Evolutionary conservation across 345 rosid species (phyloP), one percentile per base, ranked within the genome.

Genomic region (Anacardium occidentale): DNA sequence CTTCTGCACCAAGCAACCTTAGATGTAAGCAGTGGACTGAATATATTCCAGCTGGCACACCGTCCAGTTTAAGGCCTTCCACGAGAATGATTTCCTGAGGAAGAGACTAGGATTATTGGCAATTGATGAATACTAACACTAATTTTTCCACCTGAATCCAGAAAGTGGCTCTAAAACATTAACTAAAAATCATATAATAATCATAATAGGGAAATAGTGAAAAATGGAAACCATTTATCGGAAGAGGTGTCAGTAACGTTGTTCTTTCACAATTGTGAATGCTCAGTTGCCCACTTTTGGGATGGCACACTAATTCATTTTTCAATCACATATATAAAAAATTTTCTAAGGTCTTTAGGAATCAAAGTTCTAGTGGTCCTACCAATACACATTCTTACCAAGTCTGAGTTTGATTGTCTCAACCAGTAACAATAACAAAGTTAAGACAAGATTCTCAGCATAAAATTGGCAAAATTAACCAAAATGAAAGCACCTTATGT

Each of bases 1-100:
- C 97, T 77, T 90, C 92, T 0, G 93, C 82, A 53, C 91, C 90
- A 64, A 83, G 78, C 86, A 92, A 72, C 72, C 97, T 87, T 55
- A 83, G 70, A 0, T 89, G 93, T 58, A 92, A 83, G 83, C 97
- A 92, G 65, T 90, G 92, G 48, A 92, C 81, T 22, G 81, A 70
- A 81, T 90, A 88, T 22, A 82, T 51, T 76, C 97, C 96, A 13
- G 82, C 75, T 18, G 81, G 85, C 56, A 87, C 82, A 67, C 63
- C 85, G 29, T 90, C 93, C 0, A 90, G 88, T 75, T 88, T 92
- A 48, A 90, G 62, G 32, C 82, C 91, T 77, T 90, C 97, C 74
- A 92, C 89, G 0, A 89, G 86, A 45, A 90, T 84, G 60, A 85
- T 76, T 40, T 90, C 90, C 91, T 85, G 90, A 50, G 70, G 50